A percentile compares a stretch with the other conserved stretches of the same genome.
Evolutionary conservation across 192 early-diverging fungal species (phyloP).

Genomic region (Backusella circina): DNA sequence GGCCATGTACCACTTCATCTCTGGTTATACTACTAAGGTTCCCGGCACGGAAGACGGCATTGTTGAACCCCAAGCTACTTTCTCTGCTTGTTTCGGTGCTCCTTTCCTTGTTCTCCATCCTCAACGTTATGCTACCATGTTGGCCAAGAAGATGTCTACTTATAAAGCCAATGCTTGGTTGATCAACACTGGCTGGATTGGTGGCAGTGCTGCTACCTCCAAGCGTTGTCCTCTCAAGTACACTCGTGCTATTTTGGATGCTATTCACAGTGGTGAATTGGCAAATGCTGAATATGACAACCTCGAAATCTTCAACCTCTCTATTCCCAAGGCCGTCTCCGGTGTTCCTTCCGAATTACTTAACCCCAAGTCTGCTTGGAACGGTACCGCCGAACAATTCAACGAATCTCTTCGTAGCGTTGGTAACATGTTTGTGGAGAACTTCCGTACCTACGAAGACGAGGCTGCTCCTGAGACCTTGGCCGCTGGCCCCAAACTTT

Average conservation of each 20-base stretch:
- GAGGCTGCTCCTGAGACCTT: slow-evolving; percentile 73
- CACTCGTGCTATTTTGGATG: slow-evolving; percentile 95
- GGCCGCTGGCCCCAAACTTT: slow-evolving; percentile 61
- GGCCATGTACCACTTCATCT: slow-evolving; percentile 97
- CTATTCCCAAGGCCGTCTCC: slow-evolving; percentile 78
- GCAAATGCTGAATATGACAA: slow-evolving; percentile 77
- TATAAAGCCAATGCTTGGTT: slow-evolving; percentile 89
- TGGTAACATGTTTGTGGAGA: slow-evolving; percentile 80
- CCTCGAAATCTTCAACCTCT: slow-evolving; percentile 86
- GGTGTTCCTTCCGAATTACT: slow-evolving; percentile 82
- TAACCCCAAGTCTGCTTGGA: slow-evolving; percentile 85
- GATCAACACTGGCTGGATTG: slow-evolving; percentile 97
- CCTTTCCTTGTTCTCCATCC: slow-evolving; percentile 98
- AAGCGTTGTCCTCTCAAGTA: slow-evolving; percentile 95
- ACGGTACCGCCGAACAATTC: slow-evolving; percentile 69
- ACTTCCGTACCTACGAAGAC: slow-evolving; percentile 85
- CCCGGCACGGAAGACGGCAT: slow-evolving; percentile 96
- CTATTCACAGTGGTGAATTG: slow-evolving; percentile 94
- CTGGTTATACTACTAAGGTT: slow-evolving; percentile 97
- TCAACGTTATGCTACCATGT: slow-evolving; percentile 92
- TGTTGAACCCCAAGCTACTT: slow-evolving; percentile 87
- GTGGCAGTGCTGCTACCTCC: slow-evolving; percentile 86
- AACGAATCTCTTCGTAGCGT: slow-evolving; percentile 65
- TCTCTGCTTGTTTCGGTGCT: slow-evolving; percentile 91
- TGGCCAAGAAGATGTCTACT: slow-evolving; percentile 89